Conservation (phyloP, 495 filamentous ascomycete genomes). For the Hypoxylon lenormandii region DNA sequence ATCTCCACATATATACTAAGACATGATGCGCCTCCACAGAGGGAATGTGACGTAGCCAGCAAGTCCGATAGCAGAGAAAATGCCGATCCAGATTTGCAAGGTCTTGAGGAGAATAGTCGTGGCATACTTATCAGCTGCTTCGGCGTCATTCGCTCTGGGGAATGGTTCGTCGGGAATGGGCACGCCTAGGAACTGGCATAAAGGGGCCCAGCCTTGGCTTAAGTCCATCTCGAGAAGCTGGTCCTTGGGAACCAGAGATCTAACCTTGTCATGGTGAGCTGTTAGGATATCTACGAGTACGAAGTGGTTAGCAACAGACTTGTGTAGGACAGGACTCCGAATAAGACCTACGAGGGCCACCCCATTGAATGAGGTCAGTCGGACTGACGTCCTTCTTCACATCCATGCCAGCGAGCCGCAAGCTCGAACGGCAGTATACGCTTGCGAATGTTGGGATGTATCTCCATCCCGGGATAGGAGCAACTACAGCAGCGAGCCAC, state of each 20-base stretch:
- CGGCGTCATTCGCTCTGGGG: conserved; percentile 45
- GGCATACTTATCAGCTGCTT: conserved; percentile 38
- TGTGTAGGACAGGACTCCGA: neutral
- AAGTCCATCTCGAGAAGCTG: conserved; percentile 58
- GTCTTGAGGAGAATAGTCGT: conserved; percentile 26
- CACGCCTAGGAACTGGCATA: conserved; percentile 58
- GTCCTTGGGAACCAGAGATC: conserved; percentile 55
- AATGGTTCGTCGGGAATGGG: conserved; percentile 58
- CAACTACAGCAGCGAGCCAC: conserved; percentile 47
- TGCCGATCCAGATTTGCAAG: conserved; percentile 30
- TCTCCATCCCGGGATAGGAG: conserved; percentile 48
- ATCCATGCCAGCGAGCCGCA: conserved; percentile 37
- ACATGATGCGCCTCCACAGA: conserved; percentile 15
- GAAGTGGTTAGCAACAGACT: neutral
- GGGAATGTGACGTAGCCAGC: conserved; percentile 14
- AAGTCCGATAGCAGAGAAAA: conserved; percentile 19
- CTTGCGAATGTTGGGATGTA: conserved; percentile 38
- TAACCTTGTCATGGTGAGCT: conserved; percentile 42
- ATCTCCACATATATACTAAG: too few species aligned
- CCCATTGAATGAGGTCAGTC: conserved; percentile 31
- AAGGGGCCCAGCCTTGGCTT: conserved; percentile 58
- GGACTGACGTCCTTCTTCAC: conserved; percentile 21
- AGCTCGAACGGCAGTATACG: conserved; percentile 43
- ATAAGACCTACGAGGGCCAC: conserved; percentile 41
- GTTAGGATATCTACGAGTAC: conserved; percentile 24